phyloP scores from a whole-genome alignment of 1,139 yeast genomes.

The Zygosaccharomyces sapae region DNA sequence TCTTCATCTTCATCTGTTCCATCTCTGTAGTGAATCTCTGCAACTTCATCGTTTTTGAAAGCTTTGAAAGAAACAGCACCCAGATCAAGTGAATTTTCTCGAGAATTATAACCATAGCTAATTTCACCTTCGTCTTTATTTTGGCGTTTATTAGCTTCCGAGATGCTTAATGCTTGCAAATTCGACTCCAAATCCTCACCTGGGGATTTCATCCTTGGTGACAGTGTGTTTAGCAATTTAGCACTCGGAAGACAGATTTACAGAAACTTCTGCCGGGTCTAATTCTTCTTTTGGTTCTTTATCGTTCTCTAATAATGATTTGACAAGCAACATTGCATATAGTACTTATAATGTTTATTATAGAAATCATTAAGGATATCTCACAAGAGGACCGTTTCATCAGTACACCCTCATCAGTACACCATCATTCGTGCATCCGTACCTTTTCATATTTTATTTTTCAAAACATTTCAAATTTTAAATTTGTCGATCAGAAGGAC shows the following conservation, averaged over 20 bases:
- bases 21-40: slow-evolving; percentile 3
- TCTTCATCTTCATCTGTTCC: neutral
- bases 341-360: neutral
- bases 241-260: neutral
- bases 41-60: neutral
- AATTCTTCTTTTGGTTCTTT: neutral
- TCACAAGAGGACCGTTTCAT: neutral
- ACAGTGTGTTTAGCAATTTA: neutral
- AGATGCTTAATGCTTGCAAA: slow-evolving; percentile 22
- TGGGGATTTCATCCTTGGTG: slow-evolving; percentile 16
- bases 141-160: neutral
- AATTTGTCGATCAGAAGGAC: too few species aligned
- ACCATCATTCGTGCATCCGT: slow-evolving; percentile 3
- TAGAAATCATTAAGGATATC: neutral
- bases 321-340: neutral
- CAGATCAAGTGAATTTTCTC: slow-evolving; percentile 1
- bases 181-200: slow-evolving; percentile 29
- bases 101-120: neutral
- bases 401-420: neutral
- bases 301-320: neutral
- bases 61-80: neutral
- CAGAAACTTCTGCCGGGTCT: neutral
- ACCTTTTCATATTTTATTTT: too few species aligned
- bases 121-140: neutral
- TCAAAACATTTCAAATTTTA: neutral